These are phyloP conservation scores for Sarocladium brachiariae DNA, from an alignment of 2,329 filamentous ascomycete genomes.

Conservation along the genomic window DNA sequence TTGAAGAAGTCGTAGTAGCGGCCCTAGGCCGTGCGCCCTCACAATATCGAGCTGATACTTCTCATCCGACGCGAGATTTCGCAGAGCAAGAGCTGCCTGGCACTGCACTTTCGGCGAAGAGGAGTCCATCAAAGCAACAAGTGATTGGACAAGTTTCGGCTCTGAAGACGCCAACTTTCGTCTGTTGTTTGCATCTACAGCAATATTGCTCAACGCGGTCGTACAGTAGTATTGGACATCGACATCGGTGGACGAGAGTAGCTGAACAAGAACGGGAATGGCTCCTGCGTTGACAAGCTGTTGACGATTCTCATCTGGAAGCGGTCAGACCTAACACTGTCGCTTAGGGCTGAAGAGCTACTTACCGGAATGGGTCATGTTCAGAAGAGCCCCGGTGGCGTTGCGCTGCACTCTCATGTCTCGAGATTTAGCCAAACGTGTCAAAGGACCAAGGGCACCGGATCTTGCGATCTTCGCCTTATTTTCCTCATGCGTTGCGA, in stretches of 20 bases:
- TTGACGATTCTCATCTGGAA: slow-evolving; percentile 86
- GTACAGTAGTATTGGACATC: slow-evolving; percentile 99
- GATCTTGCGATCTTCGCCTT: slow-evolving; percentile 98
- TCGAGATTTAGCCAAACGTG: slow-evolving; percentile 88
- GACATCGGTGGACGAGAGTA: slow-evolving; percentile 86
- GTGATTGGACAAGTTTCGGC: slow-evolving; percentile 81
- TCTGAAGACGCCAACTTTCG: slow-evolving; percentile 88
- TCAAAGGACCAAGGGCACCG: slow-evolving; percentile 84
- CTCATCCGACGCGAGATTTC: slow-evolving; percentile 94
- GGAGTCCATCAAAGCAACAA: slow-evolving; percentile 96
- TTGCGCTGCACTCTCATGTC: slow-evolving; percentile 98
- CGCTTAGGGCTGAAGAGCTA: not conserved
- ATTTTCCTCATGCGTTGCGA: slow-evolving; percentile 97
- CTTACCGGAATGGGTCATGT: slow-evolving; percentile 98
- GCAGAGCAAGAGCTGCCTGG: slow-evolving; percentile 86
- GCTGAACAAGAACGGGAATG: slow-evolving; percentile 94
- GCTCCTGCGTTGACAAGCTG: slow-evolving; percentile 95
- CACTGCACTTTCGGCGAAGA: slow-evolving; percentile 97
- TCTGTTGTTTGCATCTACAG: slow-evolving; percentile 85
- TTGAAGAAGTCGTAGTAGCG: slow-evolving; percentile 82
- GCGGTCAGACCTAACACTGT: slow-evolving; percentile 15
- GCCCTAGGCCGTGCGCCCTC: slow-evolving; percentile 74
- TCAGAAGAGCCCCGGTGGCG: slow-evolving; percentile 89
- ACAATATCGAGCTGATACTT: slow-evolving; percentile 99
- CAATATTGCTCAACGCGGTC: slow-evolving; percentile 96